Base-by-base conservation (phyloP, 805 yeast genomes). In the Starmerella tilneyi region DNA sequence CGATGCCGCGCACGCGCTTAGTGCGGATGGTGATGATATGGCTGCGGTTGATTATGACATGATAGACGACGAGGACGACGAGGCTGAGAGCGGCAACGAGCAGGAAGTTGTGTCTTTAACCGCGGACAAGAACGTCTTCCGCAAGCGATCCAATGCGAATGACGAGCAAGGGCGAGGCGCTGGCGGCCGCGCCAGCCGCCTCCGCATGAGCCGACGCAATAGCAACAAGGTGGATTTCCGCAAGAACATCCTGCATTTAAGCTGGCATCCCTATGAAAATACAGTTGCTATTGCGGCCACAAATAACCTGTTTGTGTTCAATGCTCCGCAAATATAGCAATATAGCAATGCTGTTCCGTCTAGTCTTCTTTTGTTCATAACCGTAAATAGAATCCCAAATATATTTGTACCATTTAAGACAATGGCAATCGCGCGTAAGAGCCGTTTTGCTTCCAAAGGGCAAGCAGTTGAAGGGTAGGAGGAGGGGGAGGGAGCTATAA, bases 211-310 rank as follows among this genome's bases (percentile, higher is more conserved):
- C 67, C 64, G 76, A 51, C 73, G 81, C 61, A 72, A 75, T 43
- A 77, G 78, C 58, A 86, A 79, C 59, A 74, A 78, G 54, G 83
- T 88, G 54, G 97, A 94, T 66, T 92, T 88, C 70, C 85, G 88
- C 66, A 89, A 88, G 72, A 81, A 84, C 64, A 88, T 92, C 49
- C 72, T 89, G 64, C 97, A 92, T 67, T 72, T 86, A 65, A 85
- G 96, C 63, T 92, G 99, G 98, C 98, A 92, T 71, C 98, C 99
- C 52, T 73, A 71, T 56, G 98, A 94, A 67, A 85, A 92, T 67
- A 79, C 92, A 43, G 94, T 92, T 55, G 98, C 98, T 34, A 84
- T 92, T 60, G 97, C 97, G 40, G 97, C 98, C 16, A 92, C 99
- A 19, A 94, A 92, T 69, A 92, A 92, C 67, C 56, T 65, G 44